Evolutionary conservation across 805 yeast species (phyloP).

Genomic region (Helenozyma rhizophorensis): DNA sequence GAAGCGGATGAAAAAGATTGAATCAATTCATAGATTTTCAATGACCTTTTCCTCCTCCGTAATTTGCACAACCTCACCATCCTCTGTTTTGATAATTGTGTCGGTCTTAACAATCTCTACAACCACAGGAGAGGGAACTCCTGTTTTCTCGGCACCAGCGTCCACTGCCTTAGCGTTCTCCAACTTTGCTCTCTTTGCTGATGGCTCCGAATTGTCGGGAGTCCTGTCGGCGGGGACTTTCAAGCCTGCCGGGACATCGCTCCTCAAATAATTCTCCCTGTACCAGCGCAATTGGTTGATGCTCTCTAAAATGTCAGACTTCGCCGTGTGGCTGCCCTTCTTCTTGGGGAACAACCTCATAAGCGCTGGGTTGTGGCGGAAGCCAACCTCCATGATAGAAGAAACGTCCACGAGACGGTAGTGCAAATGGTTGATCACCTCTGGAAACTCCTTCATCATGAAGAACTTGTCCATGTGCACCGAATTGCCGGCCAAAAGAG

Average conservation of each 20-base stretch:
- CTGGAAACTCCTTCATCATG: slow-evolving; percentile 79
- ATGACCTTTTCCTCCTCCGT: no score
- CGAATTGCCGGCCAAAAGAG: slow-evolving; percentile 85
- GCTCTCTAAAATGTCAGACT: slow-evolving; percentile 82
- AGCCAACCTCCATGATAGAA: slow-evolving; percentile 74
- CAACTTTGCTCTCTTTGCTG: background rate
- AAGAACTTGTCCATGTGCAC: slow-evolving; percentile 89
- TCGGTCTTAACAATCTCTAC: no score
- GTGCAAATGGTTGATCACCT: slow-evolving; percentile 52
- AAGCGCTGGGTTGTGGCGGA: slow-evolving; percentile 68
- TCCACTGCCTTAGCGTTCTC: no score
- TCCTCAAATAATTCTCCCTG: slow-evolving; percentile 55
- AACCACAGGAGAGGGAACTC: no score
- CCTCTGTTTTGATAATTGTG: no score
- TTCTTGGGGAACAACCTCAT: slow-evolving; percentile 59
- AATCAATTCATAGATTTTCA: background rate
- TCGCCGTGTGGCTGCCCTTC: slow-evolving; percentile 76
- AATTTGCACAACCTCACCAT: no score
- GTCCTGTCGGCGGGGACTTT: background rate
- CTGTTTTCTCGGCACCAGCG: no score
- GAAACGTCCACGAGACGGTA: slow-evolving; percentile 90
- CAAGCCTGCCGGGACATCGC: slow-evolving; percentile 11
- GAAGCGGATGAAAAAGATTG: slow-evolving; percentile 8
- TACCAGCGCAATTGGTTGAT: slow-evolving; percentile 81
- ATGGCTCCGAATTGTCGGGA: background rate